These are phyloP conservation scores for Phytopythium kandeliae DNA, from an alignment of 352 stramenopile genomes.

Conservation along the genomic window DNA sequence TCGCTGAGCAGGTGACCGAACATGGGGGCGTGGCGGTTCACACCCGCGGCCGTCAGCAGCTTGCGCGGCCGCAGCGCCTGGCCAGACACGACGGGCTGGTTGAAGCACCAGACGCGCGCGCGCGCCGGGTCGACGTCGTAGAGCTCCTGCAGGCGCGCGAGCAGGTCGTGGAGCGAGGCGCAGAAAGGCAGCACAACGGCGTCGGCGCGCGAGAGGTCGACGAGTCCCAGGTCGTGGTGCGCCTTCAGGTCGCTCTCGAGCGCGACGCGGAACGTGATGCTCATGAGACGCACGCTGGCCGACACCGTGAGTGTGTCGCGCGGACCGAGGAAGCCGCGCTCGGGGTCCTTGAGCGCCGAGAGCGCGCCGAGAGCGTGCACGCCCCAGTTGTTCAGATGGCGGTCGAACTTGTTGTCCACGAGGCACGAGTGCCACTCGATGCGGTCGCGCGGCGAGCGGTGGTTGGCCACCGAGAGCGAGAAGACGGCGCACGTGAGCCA, in stretches of 20 bases:
- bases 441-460: conserved; percentile 25
- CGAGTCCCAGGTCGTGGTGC: conserved; percentile 53
- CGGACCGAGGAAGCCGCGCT: conserved; percentile 38
- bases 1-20: conserved; percentile 71
- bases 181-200: conserved; percentile 67
- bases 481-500: conserved; percentile 82
- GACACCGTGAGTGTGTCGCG: conserved; percentile 54
- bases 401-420: conserved; percentile 79
- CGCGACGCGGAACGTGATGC: conserved; percentile 73
- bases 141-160: conserved; percentile 24
- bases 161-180: conserved; percentile 49
- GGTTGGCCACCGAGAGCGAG: conserved; percentile 60
- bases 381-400: conserved; percentile 71
- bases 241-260: conserved; percentile 41
- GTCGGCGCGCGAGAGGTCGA: conserved; percentile 34
- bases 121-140: conserved; percentile 26
- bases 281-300: conserved; percentile 69
- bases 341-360: conserved; percentile 40
- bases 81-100: conserved; percentile 65
- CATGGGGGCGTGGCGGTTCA: conserved; percentile 37
- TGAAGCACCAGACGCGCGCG: conserved; percentile 67
- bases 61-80: conserved; percentile 69
- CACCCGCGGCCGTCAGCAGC: conserved; percentile 39
- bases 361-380: conserved; percentile 71
- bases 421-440: conserved; percentile 83